Evolutionary conservation across 306 rosid species (phyloP).

Genomic region (Sindora glabra): DNA sequence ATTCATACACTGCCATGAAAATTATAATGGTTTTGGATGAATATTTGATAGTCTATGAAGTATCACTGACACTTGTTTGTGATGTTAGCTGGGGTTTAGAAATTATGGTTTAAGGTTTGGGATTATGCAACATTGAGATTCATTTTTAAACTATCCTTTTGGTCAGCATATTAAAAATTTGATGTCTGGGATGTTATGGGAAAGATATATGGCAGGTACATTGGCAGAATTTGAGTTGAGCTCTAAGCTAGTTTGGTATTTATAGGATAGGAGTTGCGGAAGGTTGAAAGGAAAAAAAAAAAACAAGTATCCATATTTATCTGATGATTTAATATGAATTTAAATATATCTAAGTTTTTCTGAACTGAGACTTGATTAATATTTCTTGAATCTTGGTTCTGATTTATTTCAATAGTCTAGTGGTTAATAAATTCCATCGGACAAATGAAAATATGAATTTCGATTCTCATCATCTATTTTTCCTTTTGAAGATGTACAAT

Average conservation of each 20-base stretch:
- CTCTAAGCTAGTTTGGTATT: background rate
- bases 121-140: background rate
- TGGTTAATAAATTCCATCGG: background rate
- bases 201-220: background rate
- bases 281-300: background rate
- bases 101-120: background rate
- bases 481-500: background rate
- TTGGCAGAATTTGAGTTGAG: background rate
- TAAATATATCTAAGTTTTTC: background rate
- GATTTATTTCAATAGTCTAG: too few species aligned
- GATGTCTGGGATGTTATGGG: background rate
- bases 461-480: background rate
- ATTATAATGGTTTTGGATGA: background rate
- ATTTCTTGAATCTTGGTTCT: too few species aligned
- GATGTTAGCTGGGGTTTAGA: background rate
- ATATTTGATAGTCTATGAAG: background rate
- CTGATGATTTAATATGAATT: background rate
- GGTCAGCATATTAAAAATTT: background rate
- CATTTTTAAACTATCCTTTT: background rate
- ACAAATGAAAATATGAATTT: background rate
- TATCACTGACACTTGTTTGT: background rate
- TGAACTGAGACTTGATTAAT: background rate
- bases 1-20: background rate
- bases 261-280: background rate
- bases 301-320: background rate